Conservation (phyloP, 2,329 filamentous ascomycete species). For the Celoporthe dispersa region DNA sequence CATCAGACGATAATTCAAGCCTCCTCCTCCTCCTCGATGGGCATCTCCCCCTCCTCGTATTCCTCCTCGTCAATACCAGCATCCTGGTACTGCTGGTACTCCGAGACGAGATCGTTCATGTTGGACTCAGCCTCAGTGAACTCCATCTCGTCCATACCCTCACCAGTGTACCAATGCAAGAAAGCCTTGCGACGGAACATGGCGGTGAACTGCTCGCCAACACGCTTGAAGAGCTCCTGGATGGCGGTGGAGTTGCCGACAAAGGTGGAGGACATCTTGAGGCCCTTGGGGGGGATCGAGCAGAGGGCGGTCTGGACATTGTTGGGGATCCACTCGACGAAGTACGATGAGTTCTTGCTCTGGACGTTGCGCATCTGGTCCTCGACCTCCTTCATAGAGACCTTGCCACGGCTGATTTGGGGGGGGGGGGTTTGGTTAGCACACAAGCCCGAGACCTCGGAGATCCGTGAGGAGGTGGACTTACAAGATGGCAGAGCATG, state of each 20-base stretch:
- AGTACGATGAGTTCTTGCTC: conserved; percentile 99
- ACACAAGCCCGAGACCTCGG: background rate
- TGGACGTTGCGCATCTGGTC: conserved; percentile 99
- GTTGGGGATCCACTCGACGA: conserved; percentile 99
- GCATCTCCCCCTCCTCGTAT: conserved; percentile 90
- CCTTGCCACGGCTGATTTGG: conserved; percentile 80
- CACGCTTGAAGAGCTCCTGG: conserved; percentile 99
- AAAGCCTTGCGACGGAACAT: conserved; percentile 99
- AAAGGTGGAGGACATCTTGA: conserved; percentile 99
- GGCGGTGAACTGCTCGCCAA: conserved; percentile 98
- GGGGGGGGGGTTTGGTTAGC: conserved; percentile 29
- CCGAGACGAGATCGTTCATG: conserved; percentile 99
- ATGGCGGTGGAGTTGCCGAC: conserved; percentile 99
- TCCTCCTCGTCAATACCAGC: conserved; percentile 96
- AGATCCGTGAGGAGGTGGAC: conserved; percentile 38
- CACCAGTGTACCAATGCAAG: conserved; percentile 99
- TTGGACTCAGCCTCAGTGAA: conserved; percentile 99
- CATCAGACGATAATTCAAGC: conserved; percentile 6
- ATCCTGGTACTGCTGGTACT: conserved; percentile 99
- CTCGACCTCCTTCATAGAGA: conserved; percentile 99
- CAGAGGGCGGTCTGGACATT: conserved; percentile 99
- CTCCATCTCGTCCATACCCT: conserved; percentile 99
- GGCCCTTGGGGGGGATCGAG: conserved; percentile 95
- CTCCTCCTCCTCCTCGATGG: conserved; percentile 75
- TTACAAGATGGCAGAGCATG: conserved; percentile 97